A percentile compares a stretch with the other conserved stretches of the same genome.
Evolutionary conservation across 441 rosid genomes (phyloP).

Genomic region (Corymbia calophylla): DNA sequence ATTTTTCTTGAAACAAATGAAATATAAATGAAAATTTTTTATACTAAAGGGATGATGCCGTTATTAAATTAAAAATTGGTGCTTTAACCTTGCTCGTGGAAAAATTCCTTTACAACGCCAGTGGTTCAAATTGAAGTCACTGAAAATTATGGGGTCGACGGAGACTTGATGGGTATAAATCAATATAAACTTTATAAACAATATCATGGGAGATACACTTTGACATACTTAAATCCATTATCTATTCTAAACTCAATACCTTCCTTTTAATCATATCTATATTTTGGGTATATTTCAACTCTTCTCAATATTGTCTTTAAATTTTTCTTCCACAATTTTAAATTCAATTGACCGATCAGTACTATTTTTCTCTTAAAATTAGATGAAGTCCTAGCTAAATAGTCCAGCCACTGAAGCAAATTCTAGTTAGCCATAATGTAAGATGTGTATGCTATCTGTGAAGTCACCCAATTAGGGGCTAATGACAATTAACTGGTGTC

Average conservation of each 20-base stretch:
- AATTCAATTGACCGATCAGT: not conserved
- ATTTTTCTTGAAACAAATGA: no score
- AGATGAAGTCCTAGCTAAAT: not conserved
- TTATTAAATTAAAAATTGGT: not conserved
- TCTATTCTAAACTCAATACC: not conserved
- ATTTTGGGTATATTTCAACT: not conserved
- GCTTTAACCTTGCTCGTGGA: not conserved
- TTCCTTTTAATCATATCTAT: not conserved
- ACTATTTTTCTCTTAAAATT: not conserved
- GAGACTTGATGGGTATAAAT: not conserved
- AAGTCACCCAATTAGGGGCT: not conserved
- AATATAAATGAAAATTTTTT: not conserved
- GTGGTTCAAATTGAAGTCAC: not conserved
- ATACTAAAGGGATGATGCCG: not conserved
- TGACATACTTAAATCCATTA: not conserved
- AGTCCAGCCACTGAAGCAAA: not conserved
- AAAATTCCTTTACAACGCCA: not conserved
- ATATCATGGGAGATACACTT: not conserved
- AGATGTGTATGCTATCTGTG: not conserved
- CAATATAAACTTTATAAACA: not conserved
- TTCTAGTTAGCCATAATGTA: not conserved
- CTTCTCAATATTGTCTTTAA: not conserved
- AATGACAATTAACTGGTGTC: not conserved
- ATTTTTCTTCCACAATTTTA: not conserved
- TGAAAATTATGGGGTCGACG: not conserved